Base-by-base conservation (phyloP, 305 asterid genomes). In the Rubia peregrina region DNA sequence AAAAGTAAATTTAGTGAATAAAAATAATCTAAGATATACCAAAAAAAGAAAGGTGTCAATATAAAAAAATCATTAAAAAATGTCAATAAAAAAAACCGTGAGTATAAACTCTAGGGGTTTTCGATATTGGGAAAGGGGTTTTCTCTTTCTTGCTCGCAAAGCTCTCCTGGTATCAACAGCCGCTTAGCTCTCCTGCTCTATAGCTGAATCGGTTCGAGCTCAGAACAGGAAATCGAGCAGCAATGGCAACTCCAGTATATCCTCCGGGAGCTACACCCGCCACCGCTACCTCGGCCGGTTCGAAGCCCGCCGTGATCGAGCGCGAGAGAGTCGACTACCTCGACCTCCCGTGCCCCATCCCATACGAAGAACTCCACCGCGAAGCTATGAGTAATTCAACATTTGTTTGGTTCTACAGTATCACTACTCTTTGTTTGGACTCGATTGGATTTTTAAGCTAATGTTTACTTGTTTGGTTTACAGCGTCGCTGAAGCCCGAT, bases 401-500 rank as follows among this genome's bases (percentile, higher is more conserved):
- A 49, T 38, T 11, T 67, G 56, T 19, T 22, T 26, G 10, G 14
- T 59, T 59, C 43, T 7, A 21, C 16, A 21, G n/a, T 40, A 53
- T 14, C 22, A 9, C n/a, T n/a, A 7, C 11, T 61, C 24, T 57
- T 7, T 57, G 11, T 2, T 55, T 7, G 66, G 30, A 22, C 60
- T 43, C 43, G 19, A 24, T 43, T 51, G 13, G 59, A 7, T 17
- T 51, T n/a, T 21, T 51, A 6, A 51, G 59, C 59, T 1, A 51
- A 51, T 51, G 59, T n/a, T 51, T 51, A n/a, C 59, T 51, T 51
- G 59, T 77, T 79, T 80, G 73, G 41, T 74, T 85, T 75, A 80
- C 95, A 94, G 98, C 89, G 98, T 89, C 98, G 68, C 79, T 94
- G 86, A 94, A 91, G 90, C 97, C 98, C 0, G 98, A 94, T 73